Percentiles rank a stretch among this genome's conserved stretches.
phyloP scores from a whole-genome alignment of 768 basidiomycete species.

The Boletus subcaerulescens region DNA sequence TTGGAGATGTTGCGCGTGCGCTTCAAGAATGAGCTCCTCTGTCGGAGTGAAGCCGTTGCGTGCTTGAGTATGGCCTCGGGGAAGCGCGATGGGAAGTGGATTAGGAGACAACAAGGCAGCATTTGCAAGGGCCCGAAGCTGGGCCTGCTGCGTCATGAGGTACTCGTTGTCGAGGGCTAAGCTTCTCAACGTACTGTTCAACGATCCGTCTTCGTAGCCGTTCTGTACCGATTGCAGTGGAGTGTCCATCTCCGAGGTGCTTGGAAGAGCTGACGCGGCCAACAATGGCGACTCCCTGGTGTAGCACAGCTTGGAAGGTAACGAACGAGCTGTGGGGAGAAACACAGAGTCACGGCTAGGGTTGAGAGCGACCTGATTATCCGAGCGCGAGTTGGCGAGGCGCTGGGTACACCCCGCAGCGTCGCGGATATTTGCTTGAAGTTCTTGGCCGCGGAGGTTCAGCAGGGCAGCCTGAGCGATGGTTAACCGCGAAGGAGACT shows the following conservation, averaged over 20 bases:
- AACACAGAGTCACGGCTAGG: background rate
- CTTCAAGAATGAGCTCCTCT: slow-evolving; percentile 66
- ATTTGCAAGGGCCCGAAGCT: slow-evolving; percentile 24
- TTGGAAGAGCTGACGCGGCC: slow-evolving; percentile 14
- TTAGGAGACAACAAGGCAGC: slow-evolving; percentile 12
- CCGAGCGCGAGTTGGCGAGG: background rate
- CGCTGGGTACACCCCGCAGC: slow-evolving; percentile 6
- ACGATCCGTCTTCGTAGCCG: slow-evolving; percentile 14
- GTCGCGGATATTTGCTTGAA: slow-evolving; percentile 21
- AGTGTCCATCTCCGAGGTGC: slow-evolving; percentile 39
- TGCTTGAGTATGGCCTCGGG: slow-evolving; percentile 34
- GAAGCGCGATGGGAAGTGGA: slow-evolving; percentile 2
- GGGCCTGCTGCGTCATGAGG: slow-evolving; percentile 16
- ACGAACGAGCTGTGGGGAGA: slow-evolving; percentile 17
- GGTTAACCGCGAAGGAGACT: slow-evolving; percentile 61
- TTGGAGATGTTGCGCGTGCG: slow-evolving; percentile 36
- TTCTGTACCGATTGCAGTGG: slow-evolving; percentile 36
- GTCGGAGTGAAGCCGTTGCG: slow-evolving; percentile 62
- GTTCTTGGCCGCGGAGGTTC: slow-evolving; percentile 69
- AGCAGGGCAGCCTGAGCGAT: slow-evolving; percentile 78
- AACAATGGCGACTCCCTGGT: slow-evolving; percentile 15
- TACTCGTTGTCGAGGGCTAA: slow-evolving; percentile 17
- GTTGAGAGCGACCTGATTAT: slow-evolving; percentile 2
- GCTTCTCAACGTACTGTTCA: slow-evolving; percentile 12
- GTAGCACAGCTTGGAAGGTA: slow-evolving; percentile 22